These are phyloP conservation scores for Przewalskia tangutica DNA, from an alignment of 257 asterid genomes.

Conservation along the genomic window DNA sequence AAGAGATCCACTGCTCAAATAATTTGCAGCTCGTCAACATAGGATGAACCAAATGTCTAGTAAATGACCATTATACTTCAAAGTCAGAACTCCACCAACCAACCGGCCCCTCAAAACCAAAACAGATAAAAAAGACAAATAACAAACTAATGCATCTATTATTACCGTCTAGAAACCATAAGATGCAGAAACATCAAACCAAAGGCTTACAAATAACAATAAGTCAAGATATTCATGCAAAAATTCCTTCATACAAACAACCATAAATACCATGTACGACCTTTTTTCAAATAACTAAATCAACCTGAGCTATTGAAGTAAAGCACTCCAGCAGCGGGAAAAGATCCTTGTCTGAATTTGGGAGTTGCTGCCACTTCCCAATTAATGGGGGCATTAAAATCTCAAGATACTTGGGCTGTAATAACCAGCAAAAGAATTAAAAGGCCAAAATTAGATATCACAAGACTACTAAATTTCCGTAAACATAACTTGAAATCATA, in stretches of 20 bases:
- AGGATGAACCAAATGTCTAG: background rate
- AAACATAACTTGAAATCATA: background rate
- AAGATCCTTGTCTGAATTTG: slow-evolving; percentile 86
- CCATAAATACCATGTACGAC: background rate
- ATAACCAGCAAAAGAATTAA: slow-evolving; percentile 3
- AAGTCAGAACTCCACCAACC: background rate
- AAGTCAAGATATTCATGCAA: background rate
- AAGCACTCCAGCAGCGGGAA: slow-evolving; percentile 95
- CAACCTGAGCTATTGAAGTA: slow-evolving; percentile 94
- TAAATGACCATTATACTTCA: background rate
- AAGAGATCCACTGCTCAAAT: background rate
- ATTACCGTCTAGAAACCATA: background rate
- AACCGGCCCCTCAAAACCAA: background rate
- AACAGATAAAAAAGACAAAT: background rate
- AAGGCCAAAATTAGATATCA: slow-evolving; percentile 3
- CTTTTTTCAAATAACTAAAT: background rate
- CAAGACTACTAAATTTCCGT: background rate
- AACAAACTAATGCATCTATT: background rate
- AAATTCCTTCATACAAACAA: background rate
- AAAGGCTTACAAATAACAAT: background rate
- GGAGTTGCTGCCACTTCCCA: slow-evolving; percentile 95
- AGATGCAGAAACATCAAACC: background rate
- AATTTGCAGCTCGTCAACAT: background rate
- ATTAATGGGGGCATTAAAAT: slow-evolving; percentile 96
- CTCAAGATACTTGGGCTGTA: slow-evolving; percentile 83